phyloP scores from a whole-genome alignment of 1,284 basidiomycete species.

The Ustilago nuda region DNA sequence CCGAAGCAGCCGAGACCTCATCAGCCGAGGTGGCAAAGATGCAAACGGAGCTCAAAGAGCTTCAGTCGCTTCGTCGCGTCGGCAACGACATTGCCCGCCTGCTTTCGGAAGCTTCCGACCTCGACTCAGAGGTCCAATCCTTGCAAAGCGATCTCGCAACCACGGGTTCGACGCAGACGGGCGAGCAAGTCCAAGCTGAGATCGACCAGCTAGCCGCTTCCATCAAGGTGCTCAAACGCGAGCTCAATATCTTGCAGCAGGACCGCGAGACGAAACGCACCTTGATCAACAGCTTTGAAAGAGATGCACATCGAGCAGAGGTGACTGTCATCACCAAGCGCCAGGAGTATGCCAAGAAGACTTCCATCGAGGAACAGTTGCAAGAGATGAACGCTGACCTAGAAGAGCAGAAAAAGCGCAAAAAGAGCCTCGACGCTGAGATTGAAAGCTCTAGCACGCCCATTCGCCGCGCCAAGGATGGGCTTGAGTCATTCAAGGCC shows the following conservation, averaged over 20 bases:
- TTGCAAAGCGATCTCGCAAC: constrained; percentile 52
- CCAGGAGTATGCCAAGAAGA: constrained; percentile 52
- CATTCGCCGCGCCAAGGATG: constrained; percentile 77
- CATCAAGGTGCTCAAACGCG: constrained; percentile 56
- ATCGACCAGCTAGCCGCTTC: constrained; percentile 54
- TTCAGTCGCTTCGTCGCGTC: constrained; percentile 42
- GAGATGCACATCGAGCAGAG: constrained; percentile 51
- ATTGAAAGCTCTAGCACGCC: constrained; percentile 77
- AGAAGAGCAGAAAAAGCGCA: constrained; percentile 67
- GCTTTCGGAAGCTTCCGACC: constrained; percentile 30
- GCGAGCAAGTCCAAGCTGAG: constrained; percentile 55
- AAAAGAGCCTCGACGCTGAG: constrained; percentile 73
- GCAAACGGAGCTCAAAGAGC: constrained; percentile 48
- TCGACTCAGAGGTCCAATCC: constrained; percentile 44
- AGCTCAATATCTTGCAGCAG: constrained; percentile 54
- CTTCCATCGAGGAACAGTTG: constrained; percentile 50
- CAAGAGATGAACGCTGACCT: constrained; percentile 75
- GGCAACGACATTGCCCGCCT: constrained; percentile 51
- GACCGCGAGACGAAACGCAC: constrained; percentile 53
- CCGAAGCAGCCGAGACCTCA: constrained; percentile 62
- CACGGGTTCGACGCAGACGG: constrained; percentile 56
- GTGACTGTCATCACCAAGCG: constrained; percentile 70
- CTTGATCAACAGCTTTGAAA: constrained; percentile 46
- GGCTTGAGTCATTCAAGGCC: constrained; percentile 74
- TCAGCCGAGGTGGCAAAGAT: constrained; percentile 34